Base-by-base conservation (phyloP, 345 rosid species). In the Cardamine chenopodiifolia region DNA sequence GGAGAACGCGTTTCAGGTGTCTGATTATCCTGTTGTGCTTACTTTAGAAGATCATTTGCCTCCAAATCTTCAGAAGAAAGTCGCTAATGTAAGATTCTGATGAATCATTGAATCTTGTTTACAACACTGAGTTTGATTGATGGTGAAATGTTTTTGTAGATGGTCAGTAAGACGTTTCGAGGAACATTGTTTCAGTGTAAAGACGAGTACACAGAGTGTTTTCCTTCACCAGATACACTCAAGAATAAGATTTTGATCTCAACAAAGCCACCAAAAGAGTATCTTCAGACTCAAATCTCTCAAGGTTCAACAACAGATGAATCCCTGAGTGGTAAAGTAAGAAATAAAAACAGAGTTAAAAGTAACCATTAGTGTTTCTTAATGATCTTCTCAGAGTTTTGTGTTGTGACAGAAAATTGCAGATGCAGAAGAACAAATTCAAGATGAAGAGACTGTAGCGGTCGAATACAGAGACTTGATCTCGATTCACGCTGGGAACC, bases 241-340 rank as follows among this genome's bases (percentile, higher is more conserved):
- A 89, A 83, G 85, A 82, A 18, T 17, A 87, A 44, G 78, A 71
- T 90, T 31, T 47, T 93, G 82, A 89, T 93, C 72, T 93, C 97
- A 32, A 93, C 98, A 20, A 90, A 89, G 68, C 97, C 98, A 20
- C 98, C 97, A 4, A 86, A 85, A 77, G 93, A 89, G 71, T 86
- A 85, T 77, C 87, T 82, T 15, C 80, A 76, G 80, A 62, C 66
- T 7, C 80, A 76, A n/a, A 5, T 14, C 60, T 62, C 71, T 6
- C 52, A 77, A 72, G 73, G 54, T 15, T 47, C 76, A 78, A 9
- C 66, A 32, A 11, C 75, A 4, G 53, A 47, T 13, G 86, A 84
- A 59, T 26, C 73, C 19, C 20, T 37, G 40, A 68, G 50, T 22
- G 44, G 39, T 34, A 77, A 42, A 65, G 78, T 76, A 62, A 80